These are phyloP conservation scores for Dactylellina leptospora DNA, from an alignment of 2,329 filamentous ascomycete genomes.

Conservation along the genomic window DNA sequence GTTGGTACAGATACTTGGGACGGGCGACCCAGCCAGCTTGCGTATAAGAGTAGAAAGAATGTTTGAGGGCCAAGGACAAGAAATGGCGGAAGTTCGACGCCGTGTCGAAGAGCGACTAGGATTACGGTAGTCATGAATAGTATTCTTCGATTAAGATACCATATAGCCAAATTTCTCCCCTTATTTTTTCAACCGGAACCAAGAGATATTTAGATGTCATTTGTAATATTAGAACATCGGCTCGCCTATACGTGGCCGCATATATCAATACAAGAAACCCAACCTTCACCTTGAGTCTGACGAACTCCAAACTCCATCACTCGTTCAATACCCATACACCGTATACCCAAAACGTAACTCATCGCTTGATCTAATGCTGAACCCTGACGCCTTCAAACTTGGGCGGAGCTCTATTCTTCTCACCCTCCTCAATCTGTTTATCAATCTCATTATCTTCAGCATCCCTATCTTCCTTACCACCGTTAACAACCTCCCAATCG, in stretches of 20 bases:
- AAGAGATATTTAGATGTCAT: not conserved
- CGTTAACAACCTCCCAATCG: not conserved
- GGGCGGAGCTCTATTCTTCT: not conserved
- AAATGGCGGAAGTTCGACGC: conserved; percentile 45
- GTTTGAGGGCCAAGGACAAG: conserved; percentile 48
- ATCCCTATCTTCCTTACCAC: not conserved
- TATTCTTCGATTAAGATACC: conserved; percentile 2
- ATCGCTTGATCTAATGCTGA: conserved; percentile 13
- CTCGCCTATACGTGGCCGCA: not conserved
- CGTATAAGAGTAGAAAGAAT: conserved; percentile 44
- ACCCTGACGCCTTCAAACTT: conserved; percentile 24
- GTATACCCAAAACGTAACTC: not conserved
- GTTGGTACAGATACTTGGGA: conserved; percentile 45
- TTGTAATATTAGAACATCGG: not conserved
- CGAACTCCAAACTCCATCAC: not conserved
- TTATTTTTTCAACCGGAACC: not conserved
- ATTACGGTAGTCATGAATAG: conserved; percentile 12
- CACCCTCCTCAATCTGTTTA: not conserved
- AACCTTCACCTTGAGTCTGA: not conserved
- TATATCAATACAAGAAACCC: not conserved
- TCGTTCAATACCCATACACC: not conserved
- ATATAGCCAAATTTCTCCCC: no score
- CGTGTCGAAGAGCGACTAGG: conserved; percentile 46
- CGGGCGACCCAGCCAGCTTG: conserved; percentile 27
- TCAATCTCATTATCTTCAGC: conserved; percentile 19